phyloP scores from a whole-genome alignment of 768 basidiomycete species.

The Tulasnella sp. region DNA sequence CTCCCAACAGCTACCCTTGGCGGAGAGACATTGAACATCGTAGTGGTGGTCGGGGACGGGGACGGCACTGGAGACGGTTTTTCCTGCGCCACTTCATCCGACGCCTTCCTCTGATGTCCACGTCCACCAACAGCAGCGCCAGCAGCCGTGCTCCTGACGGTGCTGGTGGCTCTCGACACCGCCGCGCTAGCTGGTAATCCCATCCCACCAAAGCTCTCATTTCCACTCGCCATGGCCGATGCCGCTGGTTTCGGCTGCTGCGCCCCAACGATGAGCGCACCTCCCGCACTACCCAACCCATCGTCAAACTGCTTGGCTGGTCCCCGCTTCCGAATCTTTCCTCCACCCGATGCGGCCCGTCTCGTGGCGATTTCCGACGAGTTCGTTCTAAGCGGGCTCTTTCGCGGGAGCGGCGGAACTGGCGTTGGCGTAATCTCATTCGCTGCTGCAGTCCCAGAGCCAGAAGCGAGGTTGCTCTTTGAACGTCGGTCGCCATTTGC shows the following conservation, averaged over 20 bases:
- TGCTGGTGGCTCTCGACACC: constrained; percentile 1
- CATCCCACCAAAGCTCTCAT: constrained; percentile 4
- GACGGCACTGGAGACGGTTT: too few relatives aligned
- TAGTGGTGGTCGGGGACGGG: neutral
- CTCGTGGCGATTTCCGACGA: neutral
- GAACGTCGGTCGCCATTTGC: neutral
- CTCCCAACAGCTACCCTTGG: too few relatives aligned
- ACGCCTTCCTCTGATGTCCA: too few relatives aligned
- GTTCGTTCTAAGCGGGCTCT: neutral
- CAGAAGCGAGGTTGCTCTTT: neutral
- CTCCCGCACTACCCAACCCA: constrained; percentile 8
- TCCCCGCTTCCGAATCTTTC: constrained; percentile 3
- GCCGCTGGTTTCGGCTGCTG: neutral
- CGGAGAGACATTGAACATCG: neutral
- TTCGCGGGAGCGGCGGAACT: neutral
- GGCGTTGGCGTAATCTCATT: neutral
- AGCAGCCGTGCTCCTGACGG: constrained; percentile 1
- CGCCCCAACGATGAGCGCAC: neutral
- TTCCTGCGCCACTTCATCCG: too few relatives aligned
- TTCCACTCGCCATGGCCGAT: neutral
- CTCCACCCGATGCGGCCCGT: neutral
- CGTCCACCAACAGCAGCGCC: neutral
- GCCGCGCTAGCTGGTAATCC: neutral
- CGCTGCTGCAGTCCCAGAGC: neutral
- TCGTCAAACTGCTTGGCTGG: constrained; percentile 10